Evolutionary conservation across 768 basidiomycete species (phyloP), one percentile per base, ranked within the genome.

Genomic region (Suillus lakei): DNA sequence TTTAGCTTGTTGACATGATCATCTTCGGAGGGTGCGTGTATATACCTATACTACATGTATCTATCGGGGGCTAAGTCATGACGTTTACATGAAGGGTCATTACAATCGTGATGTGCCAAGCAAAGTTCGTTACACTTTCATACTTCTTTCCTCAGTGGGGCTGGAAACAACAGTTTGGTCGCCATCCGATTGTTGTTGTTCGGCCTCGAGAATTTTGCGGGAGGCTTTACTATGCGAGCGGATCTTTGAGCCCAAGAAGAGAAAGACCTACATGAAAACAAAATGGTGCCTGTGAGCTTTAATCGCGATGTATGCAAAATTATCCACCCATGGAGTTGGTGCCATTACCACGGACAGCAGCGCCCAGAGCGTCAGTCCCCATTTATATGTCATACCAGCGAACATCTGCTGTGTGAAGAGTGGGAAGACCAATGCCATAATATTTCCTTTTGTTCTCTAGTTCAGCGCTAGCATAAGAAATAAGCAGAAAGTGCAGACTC

Each of bases 381-480:
- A 86, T 48, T 80, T 79, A 50, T 84, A 83, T 43, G 83, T 83
- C 60, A 88, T 72, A 1, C 72, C 55, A 18, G 74, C 70, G 68
- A 82, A 86, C 81, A 87, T 80, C 65, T 76, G 77, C n/a, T 73
- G 65, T 2, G 82, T 82, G 73, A 87, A 84, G 10, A 88, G 76
- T 3, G 85, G 82, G 76, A 88, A 86, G 15, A 78, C 73, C 64
- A 77, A 74, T 2, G 79, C 83, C 68, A 78, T 71, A n/a, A 76
- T 60, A 70, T 81, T 81, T 21, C 80, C 78, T 83, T 60, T 55
- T 48, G 13, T 46, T 3, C 30, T 32, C 18, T 30, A 39, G 41
- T 23, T 23, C 12, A 50, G n/a, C n/a, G n/a, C n/a, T n/a, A n/a
- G 12, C 2, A 56, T 28, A 13, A 39, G 44, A 30, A n/a, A 55